Evolutionary conservation across 805 yeast species (phyloP), one percentile per base, ranked within the genome.

Genomic region (Myxozyma melibiosi): DNA sequence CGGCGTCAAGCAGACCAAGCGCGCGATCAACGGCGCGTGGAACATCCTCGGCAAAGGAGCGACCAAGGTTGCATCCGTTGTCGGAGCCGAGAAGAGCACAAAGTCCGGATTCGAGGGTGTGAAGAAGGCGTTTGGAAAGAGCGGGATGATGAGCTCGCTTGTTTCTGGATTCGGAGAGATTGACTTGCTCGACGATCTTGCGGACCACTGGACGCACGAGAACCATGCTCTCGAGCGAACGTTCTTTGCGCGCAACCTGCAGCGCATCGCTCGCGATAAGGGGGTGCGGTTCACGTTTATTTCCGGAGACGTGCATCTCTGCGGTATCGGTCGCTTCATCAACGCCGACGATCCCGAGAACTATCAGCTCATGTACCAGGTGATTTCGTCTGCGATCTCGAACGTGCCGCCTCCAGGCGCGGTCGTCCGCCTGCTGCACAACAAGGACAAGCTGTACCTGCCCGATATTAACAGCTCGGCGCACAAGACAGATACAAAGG

Each of bases 151-250:
- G 47, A 78, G 79, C 57, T 95, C 96, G 0, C 72, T 92, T 33
- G 90, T 90, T 25, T 92, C 94, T 68, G 94, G 88, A 65, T 92
- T 91, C 67, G 97, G 97, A 1, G 83, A 86, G 39, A 84, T 92
- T 4, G 98, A 92, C 73, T 82, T 92, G 14, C 78, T 94, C 64
- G 98, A 94, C 69, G 98, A 92, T 70, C 77, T 94, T 71, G 85
- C 90, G 68, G 99, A 92, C 70, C 98, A 92, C 74, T 92, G 99
- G 99, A 90, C 97, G 71, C 85, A 96, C 2, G 79, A 79, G 57
- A 81, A 85, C 70, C 99, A 92, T 74, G 94, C 92, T 70, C 72
- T 73, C 47, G 99, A 92, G 73, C 80, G 99, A 59, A 92, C 92
- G 71, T 68, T 70, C 63, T 76, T 92, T 38, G 74, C 91, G 61